Evolutionary conservation across 495 filamentous ascomycete genomes (phyloP), one percentile per base, ranked within the genome.

Genomic region (Coniosporium apollinis): DNA sequence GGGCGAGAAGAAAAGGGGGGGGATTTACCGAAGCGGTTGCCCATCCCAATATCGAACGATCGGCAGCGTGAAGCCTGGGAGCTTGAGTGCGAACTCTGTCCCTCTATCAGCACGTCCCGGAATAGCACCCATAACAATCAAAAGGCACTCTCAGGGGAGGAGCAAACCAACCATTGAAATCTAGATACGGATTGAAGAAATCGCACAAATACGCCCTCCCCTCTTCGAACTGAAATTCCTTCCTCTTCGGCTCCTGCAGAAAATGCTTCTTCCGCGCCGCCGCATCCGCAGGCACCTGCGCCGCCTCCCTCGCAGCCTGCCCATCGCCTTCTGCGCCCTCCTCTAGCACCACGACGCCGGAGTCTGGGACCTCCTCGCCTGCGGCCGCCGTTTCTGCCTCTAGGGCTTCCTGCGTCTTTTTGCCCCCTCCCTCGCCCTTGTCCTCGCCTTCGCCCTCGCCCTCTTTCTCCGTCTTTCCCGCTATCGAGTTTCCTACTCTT

Each of bases 131-230:
- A 44, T 28, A 29, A 26, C 1, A 11, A 1, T 15, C 17, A 19
- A 19, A n/a, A 28, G 11, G 15, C 5, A 19, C 89, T 44, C 29
- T 67, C 19, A 35, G n/a, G 29, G 21, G 30, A 33, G 28, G 14
- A 15, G 31, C 13, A 21, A 29, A 56, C 58, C 33, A 40, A 75
- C 73, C 66, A 49, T 72, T 74, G 47, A 94, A 92, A 52, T 85
- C 79, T 28, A 97, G 50, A 61, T 86, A 94, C n/a, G 76, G 73
- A 49, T 94, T 94, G 46, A 74, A 89, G 56, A 97, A 94, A 55
- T 94, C 87, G 28, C 70, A 67, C 19, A 62, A 56, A 53, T 92
- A 93, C 31, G 65, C 57, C 42, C 72, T 57, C 1, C 69, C 74
- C 25, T 50, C 49, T 38, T 75, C 70, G 56, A 76, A 77, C 1